Conservation (phyloP, 31 red algal species). For the Porphyra umbilicalis region DNA sequence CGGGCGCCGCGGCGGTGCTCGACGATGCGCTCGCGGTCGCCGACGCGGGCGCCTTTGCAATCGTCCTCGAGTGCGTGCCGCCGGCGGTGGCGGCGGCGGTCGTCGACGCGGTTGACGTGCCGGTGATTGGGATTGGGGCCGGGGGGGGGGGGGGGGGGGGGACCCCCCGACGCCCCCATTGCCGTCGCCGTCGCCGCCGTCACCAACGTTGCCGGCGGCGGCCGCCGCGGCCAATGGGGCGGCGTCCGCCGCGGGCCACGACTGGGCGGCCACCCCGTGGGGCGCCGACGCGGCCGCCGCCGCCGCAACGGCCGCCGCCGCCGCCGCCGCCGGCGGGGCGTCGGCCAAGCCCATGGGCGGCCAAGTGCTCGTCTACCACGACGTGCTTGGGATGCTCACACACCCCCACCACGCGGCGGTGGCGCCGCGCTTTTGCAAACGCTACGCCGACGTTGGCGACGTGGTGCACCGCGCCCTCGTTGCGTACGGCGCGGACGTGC, state of each 20-base stretch:
- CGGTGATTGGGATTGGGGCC: constrained; percentile 96
- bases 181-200: not conserved
- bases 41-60: constrained; percentile 91
- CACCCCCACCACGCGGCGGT: constrained; percentile 96
- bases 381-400: constrained; percentile 83
- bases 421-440: constrained; percentile 93
- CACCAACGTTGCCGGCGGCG: too few relatives aligned
- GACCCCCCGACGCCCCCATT: not conserved
- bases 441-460: constrained; percentile 56
- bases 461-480: constrained; percentile 60
- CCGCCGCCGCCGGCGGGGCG: not conserved
- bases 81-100: constrained; percentile 52
- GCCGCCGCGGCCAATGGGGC: too few relatives aligned
- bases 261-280: too few relatives aligned
- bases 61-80: constrained; percentile 96
- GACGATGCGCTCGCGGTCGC: constrained; percentile 77
- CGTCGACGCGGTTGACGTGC: constrained; percentile 54
- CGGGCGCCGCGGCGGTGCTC: constrained; percentile 40
- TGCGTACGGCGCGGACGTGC: constrained; percentile 64
- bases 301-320: not conserved
- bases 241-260: too few relatives aligned
- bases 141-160: constrained; percentile 28
- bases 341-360: constrained; percentile 25
- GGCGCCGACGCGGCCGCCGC: too few relatives aligned
- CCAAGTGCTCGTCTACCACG: constrained; percentile 98